Evolutionary conservation across 192 early-diverging fungal genomes (phyloP).

Genomic region (Pecoramyces ruminantium): DNA sequence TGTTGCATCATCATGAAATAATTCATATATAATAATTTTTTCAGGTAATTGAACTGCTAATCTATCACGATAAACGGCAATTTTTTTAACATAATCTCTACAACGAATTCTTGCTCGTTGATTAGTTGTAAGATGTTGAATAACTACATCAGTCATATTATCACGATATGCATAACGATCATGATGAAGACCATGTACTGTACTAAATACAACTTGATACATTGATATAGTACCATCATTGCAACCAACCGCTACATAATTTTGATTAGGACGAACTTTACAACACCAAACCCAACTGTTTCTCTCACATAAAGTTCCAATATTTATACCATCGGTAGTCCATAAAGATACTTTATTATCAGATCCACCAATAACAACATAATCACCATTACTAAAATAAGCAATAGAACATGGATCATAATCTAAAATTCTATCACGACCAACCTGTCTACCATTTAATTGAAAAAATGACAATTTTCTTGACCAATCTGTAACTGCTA

Average conservation of each 20-base stretch:
- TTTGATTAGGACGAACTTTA: conserved; percentile 19
- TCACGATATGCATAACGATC: conserved; percentile 36
- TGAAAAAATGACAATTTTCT: conserved; percentile 33
- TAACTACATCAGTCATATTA: conserved; percentile 44
- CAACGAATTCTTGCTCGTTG: conserved; percentile 35
- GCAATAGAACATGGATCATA: conserved; percentile 25
- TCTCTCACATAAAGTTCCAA: conserved; percentile 22
- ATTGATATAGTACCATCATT: conserved; percentile 31
- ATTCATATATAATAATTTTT: conserved; percentile 34
- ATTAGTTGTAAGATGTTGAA: conserved; percentile 27
- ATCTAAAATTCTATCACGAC: conserved; percentile 28
- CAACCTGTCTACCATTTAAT: conserved; percentile 26
- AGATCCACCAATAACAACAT: conserved; percentile 27
- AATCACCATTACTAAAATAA: conserved; percentile 27
- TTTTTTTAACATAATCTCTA: conserved; percentile 39
- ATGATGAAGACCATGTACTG: conserved; percentile 33
- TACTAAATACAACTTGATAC: conserved; percentile 31
- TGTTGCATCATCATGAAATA: conserved; percentile 27
- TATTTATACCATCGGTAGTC: conserved; percentile 29
- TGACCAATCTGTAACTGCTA: conserved; percentile 37
- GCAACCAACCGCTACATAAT: conserved; percentile 30
- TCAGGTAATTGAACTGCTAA: conserved; percentile 37
- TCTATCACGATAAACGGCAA: conserved; percentile 29
- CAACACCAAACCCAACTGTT: conserved; percentile 34
- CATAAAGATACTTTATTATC: conserved; percentile 32